phyloP scores from a whole-genome alignment of 1,139 yeast genomes.

The Lodderomyces jiufengensis region DNA sequence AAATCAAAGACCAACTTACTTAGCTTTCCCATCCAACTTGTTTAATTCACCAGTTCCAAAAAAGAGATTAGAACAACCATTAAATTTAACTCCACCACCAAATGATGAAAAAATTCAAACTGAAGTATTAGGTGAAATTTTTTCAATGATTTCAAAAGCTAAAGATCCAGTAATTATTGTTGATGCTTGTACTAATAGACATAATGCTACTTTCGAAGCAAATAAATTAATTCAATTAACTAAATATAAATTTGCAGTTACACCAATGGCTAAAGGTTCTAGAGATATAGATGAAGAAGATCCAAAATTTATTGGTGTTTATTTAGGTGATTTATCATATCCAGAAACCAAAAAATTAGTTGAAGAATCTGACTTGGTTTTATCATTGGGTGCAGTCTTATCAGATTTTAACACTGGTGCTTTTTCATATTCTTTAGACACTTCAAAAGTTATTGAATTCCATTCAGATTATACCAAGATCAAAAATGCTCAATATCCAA shows the following conservation, averaged over 20 bases:
- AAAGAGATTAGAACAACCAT: conserved; percentile 26
- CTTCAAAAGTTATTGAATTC: conserved; percentile 37
- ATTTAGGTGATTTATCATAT: conserved; percentile 32
- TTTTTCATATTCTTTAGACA: conserved; percentile 35
- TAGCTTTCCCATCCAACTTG: conserved; percentile 38
- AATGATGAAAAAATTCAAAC: conserved; percentile 29
- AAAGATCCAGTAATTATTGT: conserved; percentile 32
- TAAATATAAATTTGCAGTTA: conserved; percentile 27
- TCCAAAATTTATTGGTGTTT: conserved; percentile 28
- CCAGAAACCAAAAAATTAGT: conserved; percentile 29
- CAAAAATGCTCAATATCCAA: conserved; percentile 31
- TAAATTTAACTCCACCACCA: conserved; percentile 26
- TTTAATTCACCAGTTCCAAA: conserved; percentile 34
- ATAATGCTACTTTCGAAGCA: conserved; percentile 30
- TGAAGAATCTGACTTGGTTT: conserved; percentile 28
- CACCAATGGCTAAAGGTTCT: conserved; percentile 37
- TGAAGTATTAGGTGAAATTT: conserved; percentile 29
- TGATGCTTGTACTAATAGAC: conserved; percentile 38
- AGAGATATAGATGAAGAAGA: conserved; percentile 26
- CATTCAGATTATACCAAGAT: conserved; percentile 39
- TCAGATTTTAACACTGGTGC: conserved; percentile 42
- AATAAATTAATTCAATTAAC: conserved; percentile 28
- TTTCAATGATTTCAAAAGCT: conserved; percentile 25
- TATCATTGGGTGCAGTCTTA: conserved; percentile 35
- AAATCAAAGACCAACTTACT: conserved; percentile 37